phyloP scores from a whole-genome alignment of 2,329 filamentous ascomycete genomes.

The Colletotrichum brevisporum region DNA sequence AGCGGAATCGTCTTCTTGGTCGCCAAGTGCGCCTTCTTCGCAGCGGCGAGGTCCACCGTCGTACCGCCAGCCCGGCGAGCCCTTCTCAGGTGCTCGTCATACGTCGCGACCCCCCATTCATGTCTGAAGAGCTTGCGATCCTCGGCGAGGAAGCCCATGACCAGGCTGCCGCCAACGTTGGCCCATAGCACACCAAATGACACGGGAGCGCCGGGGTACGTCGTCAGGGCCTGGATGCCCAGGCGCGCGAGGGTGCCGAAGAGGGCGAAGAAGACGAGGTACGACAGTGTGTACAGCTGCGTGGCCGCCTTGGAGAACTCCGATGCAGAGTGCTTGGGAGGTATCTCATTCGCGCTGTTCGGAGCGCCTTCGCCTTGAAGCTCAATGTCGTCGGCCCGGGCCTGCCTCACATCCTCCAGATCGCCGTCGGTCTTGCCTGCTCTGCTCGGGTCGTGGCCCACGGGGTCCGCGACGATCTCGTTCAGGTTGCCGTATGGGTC shows the following conservation, averaged over 20 bases:
- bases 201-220: constrained; percentile 83
- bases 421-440: neutral
- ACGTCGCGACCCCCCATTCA: constrained; percentile 70
- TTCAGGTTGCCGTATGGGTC: constrained; percentile 57
- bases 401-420: neutral
- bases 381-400: constrained; percentile 7
- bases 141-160: constrained; percentile 90
- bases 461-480: constrained; percentile 55
- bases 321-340: neutral
- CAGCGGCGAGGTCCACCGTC: constrained; percentile 56
- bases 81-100: constrained; percentile 52
- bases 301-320: constrained; percentile 66
- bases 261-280: constrained; percentile 88
- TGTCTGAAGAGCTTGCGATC: constrained; percentile 81
- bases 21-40: constrained; percentile 71
- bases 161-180: constrained; percentile 83
- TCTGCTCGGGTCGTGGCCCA: constrained; percentile 7
- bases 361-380: constrained; percentile 5
- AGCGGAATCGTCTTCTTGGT: constrained; percentile 89
- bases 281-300: constrained; percentile 80
- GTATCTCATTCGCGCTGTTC: neutral
- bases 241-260: constrained; percentile 87
- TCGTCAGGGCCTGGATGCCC: constrained; percentile 83
- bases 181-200: constrained; percentile 85
- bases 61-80: constrained; percentile 53